Evolutionary conservation across 805 yeast genomes (phyloP), one percentile per base, ranked within the genome.

Genomic region (Wickerhamiella qilinensis): DNA sequence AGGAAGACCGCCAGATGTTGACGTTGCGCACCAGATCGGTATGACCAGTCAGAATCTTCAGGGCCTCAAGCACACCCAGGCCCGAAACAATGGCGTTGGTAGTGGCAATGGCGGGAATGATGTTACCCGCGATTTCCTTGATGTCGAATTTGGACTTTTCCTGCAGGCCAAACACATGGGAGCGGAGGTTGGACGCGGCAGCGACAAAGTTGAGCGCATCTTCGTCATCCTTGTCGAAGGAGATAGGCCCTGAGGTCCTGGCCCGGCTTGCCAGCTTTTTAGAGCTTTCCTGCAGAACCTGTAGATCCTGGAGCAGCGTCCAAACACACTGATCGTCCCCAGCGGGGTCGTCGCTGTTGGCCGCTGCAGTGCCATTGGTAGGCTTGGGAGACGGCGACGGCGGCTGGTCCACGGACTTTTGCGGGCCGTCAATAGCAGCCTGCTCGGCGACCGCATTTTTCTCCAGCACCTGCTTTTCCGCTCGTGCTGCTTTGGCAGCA

Each of bases 51-150:
- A 78, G 50, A 38, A 73, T 55, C 54, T 72, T 70, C 35, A 85
- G 59, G 0, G 93, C 79, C 29, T 77, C 73, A 30, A 88, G 55
- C 3, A 85, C 76, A 14, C 91, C 78, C 47, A 84, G 69, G 0
- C 98, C 98, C 0, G 95, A 85, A 48, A 91, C 77, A 12, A 91
- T 77, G 1, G 98, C 97, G 56, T 91, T 91, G 3, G 96, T 88
- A 1, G 98, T 91, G 4, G 98, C 97, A 48, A 93, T 86, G 0
- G 98, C 98, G 0, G 99, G 98, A 30, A 91, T 91, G 50, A 91
- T 91, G 57, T 88, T 91, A 4, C 99, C 99, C 0, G 98, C 98
- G 46, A 88, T 85, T 41, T 62, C 93, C 55, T 91, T 91, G 44
- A 81, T 72, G 43, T 84, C 94, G 53, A 93, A 91, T 33, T 71